Conservation (phyloP, 768 basidiomycete genomes). For the Rhizopogon vesiculosus region DNA sequence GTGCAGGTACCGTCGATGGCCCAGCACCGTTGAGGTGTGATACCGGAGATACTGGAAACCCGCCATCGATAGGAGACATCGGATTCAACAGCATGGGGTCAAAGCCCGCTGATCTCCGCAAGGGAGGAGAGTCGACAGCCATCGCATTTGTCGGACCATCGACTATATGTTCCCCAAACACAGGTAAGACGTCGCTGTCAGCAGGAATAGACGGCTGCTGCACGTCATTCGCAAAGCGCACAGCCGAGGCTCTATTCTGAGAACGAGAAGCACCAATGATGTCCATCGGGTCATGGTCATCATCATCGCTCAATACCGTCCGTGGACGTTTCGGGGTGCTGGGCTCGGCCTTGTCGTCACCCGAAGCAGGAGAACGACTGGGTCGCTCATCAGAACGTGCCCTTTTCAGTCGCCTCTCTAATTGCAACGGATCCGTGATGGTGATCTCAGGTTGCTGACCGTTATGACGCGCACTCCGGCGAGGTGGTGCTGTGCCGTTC, state of each 20-base stretch:
- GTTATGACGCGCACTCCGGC: conserved; percentile 70
- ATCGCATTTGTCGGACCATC: conserved; percentile 20
- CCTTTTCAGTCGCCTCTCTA: conserved; percentile 74
- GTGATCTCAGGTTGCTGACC: conserved; percentile 66
- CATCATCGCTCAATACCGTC: conserved; percentile 39
- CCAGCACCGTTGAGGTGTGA: conserved; percentile 19
- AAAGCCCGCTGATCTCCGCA: conserved; percentile 38
- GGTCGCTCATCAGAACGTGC: conserved; percentile 55
- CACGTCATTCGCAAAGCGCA: conserved; percentile 46
- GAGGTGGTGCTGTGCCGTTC: conserved; percentile 35
- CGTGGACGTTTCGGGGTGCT: conserved; percentile 49
- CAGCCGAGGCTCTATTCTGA: conserved; percentile 31
- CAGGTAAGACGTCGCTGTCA: not conserved
- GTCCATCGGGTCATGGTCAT: conserved; percentile 48
- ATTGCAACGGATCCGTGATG: conserved; percentile 69
- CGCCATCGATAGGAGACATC: conserved; percentile 27
- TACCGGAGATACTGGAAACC: conserved; percentile 18
- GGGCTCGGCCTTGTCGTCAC: conserved; percentile 40
- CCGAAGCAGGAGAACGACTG: conserved; percentile 40
- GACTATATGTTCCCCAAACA: not conserved
- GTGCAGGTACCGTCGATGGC: not conserved
- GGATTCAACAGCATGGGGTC: conserved; percentile 53
- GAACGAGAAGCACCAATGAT: conserved; percentile 18
- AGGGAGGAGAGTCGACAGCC: conserved; percentile 30
- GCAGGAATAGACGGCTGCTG: conserved; percentile 3